phyloP scores from a whole-genome alignment of 2,329 filamentous ascomycete species.

The Colletotrichum noveboracense region DNA sequence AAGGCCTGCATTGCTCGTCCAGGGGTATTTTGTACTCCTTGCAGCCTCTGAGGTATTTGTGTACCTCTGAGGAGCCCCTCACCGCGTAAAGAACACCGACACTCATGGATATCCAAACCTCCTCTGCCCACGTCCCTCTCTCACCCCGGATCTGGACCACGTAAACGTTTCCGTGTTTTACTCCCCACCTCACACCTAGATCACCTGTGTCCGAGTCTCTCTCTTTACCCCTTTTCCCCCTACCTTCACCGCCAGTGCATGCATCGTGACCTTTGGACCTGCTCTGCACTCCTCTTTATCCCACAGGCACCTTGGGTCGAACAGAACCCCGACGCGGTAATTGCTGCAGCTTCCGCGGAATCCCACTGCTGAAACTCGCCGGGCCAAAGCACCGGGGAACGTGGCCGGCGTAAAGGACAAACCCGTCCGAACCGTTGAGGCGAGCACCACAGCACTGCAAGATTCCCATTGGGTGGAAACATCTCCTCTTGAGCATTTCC shows the following conservation, averaged over 20 bases:
- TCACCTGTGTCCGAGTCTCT: background rate
- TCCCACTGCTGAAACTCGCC: background rate
- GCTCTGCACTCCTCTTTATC: background rate
- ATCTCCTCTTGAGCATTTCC: background rate
- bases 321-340: background rate
- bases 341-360: background rate
- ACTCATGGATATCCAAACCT: background rate
- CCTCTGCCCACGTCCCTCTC: background rate
- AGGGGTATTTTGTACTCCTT: background rate
- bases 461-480: background rate
- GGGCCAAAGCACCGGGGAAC: slow-evolving; percentile 8
- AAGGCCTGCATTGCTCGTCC: background rate
- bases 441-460: background rate
- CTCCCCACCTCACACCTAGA: background rate
- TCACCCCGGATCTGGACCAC: background rate
- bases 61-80: background rate
- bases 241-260: background rate
- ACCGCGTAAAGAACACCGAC: background rate
- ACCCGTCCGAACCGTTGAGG: background rate
- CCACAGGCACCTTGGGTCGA: background rate
- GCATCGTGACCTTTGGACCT: background rate
- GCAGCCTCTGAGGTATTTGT: background rate
- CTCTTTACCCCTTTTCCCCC: background rate
- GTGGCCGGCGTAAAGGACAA: background rate
- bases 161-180: background rate